Percentiles rank a stretch among this genome's conserved stretches.
phyloP scores from a whole-genome alignment of 345 rosid species.

The Alliaria petiolata region DNA sequence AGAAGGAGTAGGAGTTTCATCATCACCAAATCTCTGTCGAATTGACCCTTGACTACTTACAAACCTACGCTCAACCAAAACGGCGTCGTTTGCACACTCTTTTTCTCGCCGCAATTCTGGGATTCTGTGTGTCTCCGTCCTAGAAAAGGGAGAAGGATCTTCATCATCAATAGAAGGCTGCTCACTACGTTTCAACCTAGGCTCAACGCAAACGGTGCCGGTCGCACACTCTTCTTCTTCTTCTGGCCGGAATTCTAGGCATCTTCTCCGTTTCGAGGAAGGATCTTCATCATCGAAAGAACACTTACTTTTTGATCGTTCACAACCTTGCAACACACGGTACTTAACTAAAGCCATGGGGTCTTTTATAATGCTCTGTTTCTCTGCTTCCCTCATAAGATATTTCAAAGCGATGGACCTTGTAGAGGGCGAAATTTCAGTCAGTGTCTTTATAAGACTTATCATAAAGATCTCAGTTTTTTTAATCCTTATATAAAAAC shows the following conservation, averaged over 20 bases:
- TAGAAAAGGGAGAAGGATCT: not conserved
- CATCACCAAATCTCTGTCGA: not conserved
- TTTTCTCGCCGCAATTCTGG: not conserved
- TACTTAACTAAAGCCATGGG: not conserved
- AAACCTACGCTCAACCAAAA: constrained; percentile 29
- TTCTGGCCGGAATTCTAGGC: not conserved
- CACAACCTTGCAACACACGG: not conserved
- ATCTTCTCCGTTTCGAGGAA: not conserved
- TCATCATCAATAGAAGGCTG: not conserved
- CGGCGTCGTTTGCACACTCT: not conserved
- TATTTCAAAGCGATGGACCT: not conserved
- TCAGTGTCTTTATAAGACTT: not conserved
- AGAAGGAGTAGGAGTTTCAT: not conserved
- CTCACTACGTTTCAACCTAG: constrained; percentile 40
- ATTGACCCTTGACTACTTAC: constrained; percentile 44
- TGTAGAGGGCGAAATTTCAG: not conserved
- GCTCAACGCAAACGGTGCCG: constrained; percentile 12
- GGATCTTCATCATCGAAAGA: not conserved
- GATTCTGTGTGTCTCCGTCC: not conserved
- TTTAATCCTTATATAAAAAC: too few species aligned
- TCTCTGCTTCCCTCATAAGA: not conserved
- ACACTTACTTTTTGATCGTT: not conserved
- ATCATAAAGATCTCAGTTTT: too few species aligned
- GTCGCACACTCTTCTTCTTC: not conserved
- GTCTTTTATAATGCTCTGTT: too few species aligned